Conservation (phyloP, 2,329 filamentous ascomycete genomes). For the Pseudocercospora macadamiae region DNA sequence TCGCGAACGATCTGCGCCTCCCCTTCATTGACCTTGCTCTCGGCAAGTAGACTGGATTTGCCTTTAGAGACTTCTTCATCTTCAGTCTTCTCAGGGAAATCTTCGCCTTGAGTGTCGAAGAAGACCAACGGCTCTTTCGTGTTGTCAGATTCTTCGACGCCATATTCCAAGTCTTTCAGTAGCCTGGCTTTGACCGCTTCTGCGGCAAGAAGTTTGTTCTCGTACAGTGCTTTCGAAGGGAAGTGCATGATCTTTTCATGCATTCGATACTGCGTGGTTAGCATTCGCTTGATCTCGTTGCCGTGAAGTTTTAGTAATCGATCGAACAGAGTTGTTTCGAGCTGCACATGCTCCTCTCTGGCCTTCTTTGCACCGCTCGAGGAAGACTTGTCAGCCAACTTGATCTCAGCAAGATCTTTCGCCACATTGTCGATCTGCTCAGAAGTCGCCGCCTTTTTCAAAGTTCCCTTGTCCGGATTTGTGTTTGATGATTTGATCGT, state of each 20-base stretch:
- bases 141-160: conserved; percentile 78
- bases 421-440: no score
- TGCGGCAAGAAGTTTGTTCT: conserved; percentile 76
- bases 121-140: conserved; percentile 87
- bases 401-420: conserved; percentile 10
- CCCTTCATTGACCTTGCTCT: conserved; percentile 90
- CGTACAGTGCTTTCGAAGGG: conserved; percentile 86
- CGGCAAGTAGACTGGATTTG: conserved; percentile 61
- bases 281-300: conserved; percentile 82
- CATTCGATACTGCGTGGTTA: conserved; percentile 98
- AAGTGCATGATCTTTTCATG: conserved; percentile 95
- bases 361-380: conserved; percentile 41
- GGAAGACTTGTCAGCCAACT: conserved; percentile 6
- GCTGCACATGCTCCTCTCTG: conserved; percentile 38
- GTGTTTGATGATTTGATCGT: conserved; percentile 79
- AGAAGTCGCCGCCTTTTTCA: no score
- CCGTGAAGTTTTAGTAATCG: conserved; percentile 82
- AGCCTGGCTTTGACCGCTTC: conserved; percentile 75
- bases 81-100: conserved; percentile 70
- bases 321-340: conserved; percentile 94
- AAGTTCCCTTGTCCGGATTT: conserved; percentile 39
- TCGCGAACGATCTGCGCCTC: conserved; percentile 79
- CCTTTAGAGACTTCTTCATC: conserved; percentile 61
- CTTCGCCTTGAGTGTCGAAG: conserved; percentile 94
- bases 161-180: conserved; percentile 76